phyloP scores from a whole-genome alignment of 2,329 filamentous ascomycete species.

The Neofusicoccum umdonicola region DNA sequence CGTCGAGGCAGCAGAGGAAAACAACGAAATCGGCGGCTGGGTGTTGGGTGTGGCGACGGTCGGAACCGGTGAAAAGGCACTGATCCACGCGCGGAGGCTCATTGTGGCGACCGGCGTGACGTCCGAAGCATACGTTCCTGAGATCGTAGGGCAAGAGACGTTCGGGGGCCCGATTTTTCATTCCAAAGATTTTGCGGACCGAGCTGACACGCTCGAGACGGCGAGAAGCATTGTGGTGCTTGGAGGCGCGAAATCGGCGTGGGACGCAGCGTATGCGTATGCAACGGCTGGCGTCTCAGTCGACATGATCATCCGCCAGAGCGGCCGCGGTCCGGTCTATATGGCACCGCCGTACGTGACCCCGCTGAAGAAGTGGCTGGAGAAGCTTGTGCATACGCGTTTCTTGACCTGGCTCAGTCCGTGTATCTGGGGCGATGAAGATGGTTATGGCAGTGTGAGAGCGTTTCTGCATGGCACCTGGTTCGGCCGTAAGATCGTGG shows the following conservation, averaged over 20 bases:
- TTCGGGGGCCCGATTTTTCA: constrained; percentile 60
- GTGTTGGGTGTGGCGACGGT: constrained; percentile 16
- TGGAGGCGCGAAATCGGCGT: constrained; percentile 62
- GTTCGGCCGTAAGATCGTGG: constrained; percentile 56
- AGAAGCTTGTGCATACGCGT: constrained; percentile 65
- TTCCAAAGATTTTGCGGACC: constrained; percentile 50
- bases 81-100: constrained; percentile 47
- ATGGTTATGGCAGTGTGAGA: constrained; percentile 57
- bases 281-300: constrained; percentile 46
- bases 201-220: constrained; percentile 34
- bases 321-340: constrained; percentile 60
- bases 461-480: constrained; percentile 58
- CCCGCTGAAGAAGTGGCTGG: constrained; percentile 65
- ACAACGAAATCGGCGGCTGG: constrained; percentile 34
- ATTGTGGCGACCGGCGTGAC: constrained; percentile 63
- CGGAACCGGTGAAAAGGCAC: constrained; percentile 6
- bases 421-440: constrained; percentile 67
- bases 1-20: constrained; percentile 50
- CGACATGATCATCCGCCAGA: constrained; percentile 58
- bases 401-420: constrained; percentile 73
- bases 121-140: constrained; percentile 56
- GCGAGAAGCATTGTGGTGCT: constrained; percentile 50
- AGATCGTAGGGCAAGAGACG: constrained; percentile 47
- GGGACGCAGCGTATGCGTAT: constrained; percentile 61
- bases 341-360: constrained; percentile 56